Percentiles rank a stretch among this genome's conserved stretches.
phyloP scores from a whole-genome alignment of 345 rosid genomes.

The Draba incana region DNA sequence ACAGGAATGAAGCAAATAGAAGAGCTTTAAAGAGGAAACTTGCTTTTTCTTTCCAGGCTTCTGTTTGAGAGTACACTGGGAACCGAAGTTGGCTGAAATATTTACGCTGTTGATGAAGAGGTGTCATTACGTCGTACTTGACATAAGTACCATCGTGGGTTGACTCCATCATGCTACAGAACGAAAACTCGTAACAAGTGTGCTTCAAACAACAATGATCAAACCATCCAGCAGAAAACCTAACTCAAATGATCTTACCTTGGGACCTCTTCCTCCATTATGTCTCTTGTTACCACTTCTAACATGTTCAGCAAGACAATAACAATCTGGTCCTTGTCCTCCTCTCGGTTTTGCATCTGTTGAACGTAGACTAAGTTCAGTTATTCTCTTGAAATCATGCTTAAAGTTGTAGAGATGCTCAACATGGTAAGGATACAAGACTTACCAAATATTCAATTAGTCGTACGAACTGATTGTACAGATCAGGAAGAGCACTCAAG shows the following conservation, averaged over 20 bases:
- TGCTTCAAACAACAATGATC: conserved; percentile 27
- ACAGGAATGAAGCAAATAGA: conserved; percentile 18
- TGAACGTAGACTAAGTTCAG: conserved; percentile 15
- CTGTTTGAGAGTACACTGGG: conserved; percentile 52
- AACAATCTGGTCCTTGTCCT: conserved; percentile 57
- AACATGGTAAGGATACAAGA: conserved; percentile 18
- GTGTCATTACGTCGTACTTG: conserved; percentile 55
- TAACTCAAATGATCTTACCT: conserved; percentile 44
- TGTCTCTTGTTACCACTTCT: conserved; percentile 64
- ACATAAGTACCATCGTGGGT: conserved; percentile 51
- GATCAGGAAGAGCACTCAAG: conserved; percentile 79
- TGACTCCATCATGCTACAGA: conserved; percentile 48
- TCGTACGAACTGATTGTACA: conserved; percentile 69
- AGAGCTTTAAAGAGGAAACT: conserved; percentile 25
- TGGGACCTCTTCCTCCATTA: conserved; percentile 57
- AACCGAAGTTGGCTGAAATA: conserved; percentile 50
- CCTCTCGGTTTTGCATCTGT: conserved; percentile 50
- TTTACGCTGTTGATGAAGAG: conserved; percentile 52
- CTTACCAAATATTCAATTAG: conserved; percentile 79
- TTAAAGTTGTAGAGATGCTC: conserved; percentile 8
- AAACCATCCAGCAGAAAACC: conserved; percentile 17
- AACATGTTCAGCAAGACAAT: conserved; percentile 60
- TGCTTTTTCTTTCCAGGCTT: conserved; percentile 64
- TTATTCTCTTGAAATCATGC: conserved; percentile 12
- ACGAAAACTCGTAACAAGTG: conserved; percentile 22